Base-by-base conservation (phyloP, 78 protist genomes). In the Dictyostelium intermedium region DNA sequence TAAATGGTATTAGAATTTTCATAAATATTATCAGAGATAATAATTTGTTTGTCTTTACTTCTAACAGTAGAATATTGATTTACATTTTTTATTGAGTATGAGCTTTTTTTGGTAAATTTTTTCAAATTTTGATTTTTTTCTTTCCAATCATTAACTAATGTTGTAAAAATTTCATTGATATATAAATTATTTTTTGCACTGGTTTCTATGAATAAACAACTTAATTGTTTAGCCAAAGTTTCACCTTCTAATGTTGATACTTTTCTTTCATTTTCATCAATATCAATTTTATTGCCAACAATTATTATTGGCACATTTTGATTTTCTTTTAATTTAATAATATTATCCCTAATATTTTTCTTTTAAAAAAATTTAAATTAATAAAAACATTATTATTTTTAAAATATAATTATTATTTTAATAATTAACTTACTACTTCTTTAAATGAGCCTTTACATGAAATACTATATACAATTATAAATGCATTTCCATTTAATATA, bases 191-290 rank as follows among this genome's bases (percentile, higher is more conserved):
- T 76, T 86, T 97, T 97, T 35, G 99, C 98, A 5, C 92, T 69
- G 1, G 98, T 96, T 91, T 97, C 98, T 35, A 97, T 43, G 83
- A 96, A 97, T 25, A 96, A 86, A 83, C 92, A 91, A 34, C 45
- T 25, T 18, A 92, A 86, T 27, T 60, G 35, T 47, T 60, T 41
- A 0, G 98, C 98, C 56, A 92, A 85, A 2, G 73, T 63, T 72
- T 39, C 76, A 10, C 97, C 98, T 79, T 97, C 98, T 11, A 5
- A 25, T 3, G 66, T 93, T 60, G 98, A 60, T 7, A 96, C 97
- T 43, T 91, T 30, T 20, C 96, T 39, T n/a, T 93, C 93, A 10
- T 45, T 87, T 35, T 86, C 92, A 5, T 27, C 39, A 20, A 93
- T 66, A 53, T 93, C 96, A 5, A 45, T 27, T 39, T 93, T 93